Evolutionary conservation across 2,329 filamentous ascomycete genomes (phyloP), one percentile per base, ranked within the genome.

Genomic region (Colletotrichum tabaci): DNA sequence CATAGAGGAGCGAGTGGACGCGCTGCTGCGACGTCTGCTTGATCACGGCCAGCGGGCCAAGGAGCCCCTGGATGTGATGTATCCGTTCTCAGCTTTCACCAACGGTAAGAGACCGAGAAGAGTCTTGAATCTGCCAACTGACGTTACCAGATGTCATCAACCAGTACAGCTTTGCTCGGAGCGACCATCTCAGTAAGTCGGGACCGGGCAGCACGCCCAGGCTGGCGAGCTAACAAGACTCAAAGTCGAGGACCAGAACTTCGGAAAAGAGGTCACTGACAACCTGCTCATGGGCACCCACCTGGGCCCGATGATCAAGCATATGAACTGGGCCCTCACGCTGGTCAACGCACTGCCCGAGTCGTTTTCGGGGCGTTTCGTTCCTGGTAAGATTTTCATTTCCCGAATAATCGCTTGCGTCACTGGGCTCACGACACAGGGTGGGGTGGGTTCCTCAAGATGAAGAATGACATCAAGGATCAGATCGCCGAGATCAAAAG

Each of bases 121-220:
- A 7, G 9, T 18, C 7, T 47, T 2, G 42, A 18, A 18, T 26
- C 10, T 2, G 9, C 16, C 6, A 18, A 23, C 70, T 76, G 68
- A 74, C 23, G 30, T 26, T 15, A 13, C 6, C 30, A 81, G 80
- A 83, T 65, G 79, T 82, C 44, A 82, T 83, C 53, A 82, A 82
- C 67, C 81, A 83, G 75, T 83, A 83, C 71, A 78, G 80, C 26
- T 83, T 83, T 76, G 79, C 80, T 67, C 76, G 79, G 62, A 79
- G 76, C 65, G 78, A 80, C 30, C 79, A 80, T 44, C 72, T 82
- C 15, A 74, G 77, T 78, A 75, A 16, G 72, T 72, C 26, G 4
- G 6, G 26, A 13, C 8, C 57, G n/a, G 2, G 13, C 26, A 72
- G 38, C 26, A 73, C 62, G 74, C 64, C 40, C 13, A 15, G 8